These are phyloP conservation scores for Diaporthe humulicola DNA, from an alignment of 2,329 filamentous ascomycete species.

Conservation along the genomic window DNA sequence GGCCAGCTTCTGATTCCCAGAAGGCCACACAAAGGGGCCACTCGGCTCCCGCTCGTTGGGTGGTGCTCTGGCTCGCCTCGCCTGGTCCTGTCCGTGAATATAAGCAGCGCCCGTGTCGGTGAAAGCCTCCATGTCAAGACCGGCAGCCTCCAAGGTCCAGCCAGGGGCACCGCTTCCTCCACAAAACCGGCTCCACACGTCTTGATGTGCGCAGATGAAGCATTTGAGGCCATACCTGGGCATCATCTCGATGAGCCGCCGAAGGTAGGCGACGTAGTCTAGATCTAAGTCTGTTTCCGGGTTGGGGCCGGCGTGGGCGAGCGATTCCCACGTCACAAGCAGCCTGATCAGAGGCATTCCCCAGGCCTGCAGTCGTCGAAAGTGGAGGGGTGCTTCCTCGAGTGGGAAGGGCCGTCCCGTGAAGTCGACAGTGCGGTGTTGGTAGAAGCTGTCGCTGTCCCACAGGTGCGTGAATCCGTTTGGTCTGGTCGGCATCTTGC, in stretches of 20 bases:
- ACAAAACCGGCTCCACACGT: slow-evolving; percentile 58
- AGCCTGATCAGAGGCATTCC: slow-evolving; percentile 55
- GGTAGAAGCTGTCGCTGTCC: slow-evolving; percentile 54
- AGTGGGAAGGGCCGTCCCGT: slow-evolving; percentile 54
- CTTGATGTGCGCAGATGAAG: slow-evolving; percentile 59
- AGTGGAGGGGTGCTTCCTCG: slow-evolving; percentile 55
- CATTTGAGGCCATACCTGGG: slow-evolving; percentile 54
- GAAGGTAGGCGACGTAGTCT: slow-evolving; percentile 55
- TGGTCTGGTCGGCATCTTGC: slow-evolving; percentile 54
- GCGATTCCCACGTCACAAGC: slow-evolving; percentile 58
- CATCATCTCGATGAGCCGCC: slow-evolving; percentile 53
- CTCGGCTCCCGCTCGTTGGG: slow-evolving; percentile 50
- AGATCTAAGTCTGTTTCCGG: slow-evolving; percentile 51
- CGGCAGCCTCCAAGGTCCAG: slow-evolving; percentile 57
- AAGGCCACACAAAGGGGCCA: slow-evolving; percentile 54
- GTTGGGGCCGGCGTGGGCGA: slow-evolving; percentile 51
- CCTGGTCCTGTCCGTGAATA: slow-evolving; percentile 52
- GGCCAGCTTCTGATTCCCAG: slow-evolving; percentile 54
- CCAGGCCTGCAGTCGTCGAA: slow-evolving; percentile 54
- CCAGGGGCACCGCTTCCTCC: slow-evolving; percentile 57
- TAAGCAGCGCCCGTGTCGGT: slow-evolving; percentile 49
- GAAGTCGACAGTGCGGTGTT: slow-evolving; percentile 55
- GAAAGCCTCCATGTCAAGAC: slow-evolving; percentile 54
- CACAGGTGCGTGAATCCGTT: slow-evolving; percentile 54
- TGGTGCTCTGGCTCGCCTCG: slow-evolving; percentile 44